Conservation (phyloP, 345 rosid genomes). For the Erodium maritimum region DNA sequence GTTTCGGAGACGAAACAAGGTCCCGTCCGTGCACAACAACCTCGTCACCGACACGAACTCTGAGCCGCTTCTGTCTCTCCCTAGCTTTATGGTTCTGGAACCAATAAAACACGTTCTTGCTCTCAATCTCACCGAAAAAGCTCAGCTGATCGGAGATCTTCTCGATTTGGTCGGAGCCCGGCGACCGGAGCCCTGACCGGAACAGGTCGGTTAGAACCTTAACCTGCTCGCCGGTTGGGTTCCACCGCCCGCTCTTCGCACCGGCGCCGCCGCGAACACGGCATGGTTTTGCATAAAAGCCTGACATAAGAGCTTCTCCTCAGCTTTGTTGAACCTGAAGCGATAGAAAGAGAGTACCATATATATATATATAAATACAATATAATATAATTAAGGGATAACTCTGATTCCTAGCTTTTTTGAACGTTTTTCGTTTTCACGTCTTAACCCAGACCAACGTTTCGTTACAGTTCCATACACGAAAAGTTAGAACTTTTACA, state of each 20-base stretch:
- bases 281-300: conserved; percentile 44
- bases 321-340: conserved; percentile 10
- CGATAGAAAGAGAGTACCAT: conserved; percentile 22
- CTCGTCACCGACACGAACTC: too few relatives aligned
- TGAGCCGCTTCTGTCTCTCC: conserved; percentile 89
- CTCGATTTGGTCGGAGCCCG: conserved; percentile 89
- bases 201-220: conserved; percentile 78
- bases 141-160: conserved; percentile 80
- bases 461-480: too few relatives aligned
- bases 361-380: too few relatives aligned
- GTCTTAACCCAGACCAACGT: too few relatives aligned
- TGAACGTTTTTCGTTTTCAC: too few relatives aligned
- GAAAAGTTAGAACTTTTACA: too few relatives aligned
- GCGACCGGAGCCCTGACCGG: conserved; percentile 79
- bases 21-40: too few relatives aligned
- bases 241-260: conserved; percentile 92
- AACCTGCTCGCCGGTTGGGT: conserved; percentile 84
- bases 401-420: too few relatives aligned
- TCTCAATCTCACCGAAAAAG: conserved; percentile 91
- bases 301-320: conserved; percentile 25
- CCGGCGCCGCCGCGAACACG: too few relatives aligned
- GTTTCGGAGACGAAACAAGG: conserved; percentile 22
- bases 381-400: too few relatives aligned
- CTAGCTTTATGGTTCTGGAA: conserved; percentile 98
- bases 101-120: conserved; percentile 93